Evolutionary conservation across 139 green algal genomes (phyloP).

Genomic region (Mesotaenium endlicherianum): DNA sequence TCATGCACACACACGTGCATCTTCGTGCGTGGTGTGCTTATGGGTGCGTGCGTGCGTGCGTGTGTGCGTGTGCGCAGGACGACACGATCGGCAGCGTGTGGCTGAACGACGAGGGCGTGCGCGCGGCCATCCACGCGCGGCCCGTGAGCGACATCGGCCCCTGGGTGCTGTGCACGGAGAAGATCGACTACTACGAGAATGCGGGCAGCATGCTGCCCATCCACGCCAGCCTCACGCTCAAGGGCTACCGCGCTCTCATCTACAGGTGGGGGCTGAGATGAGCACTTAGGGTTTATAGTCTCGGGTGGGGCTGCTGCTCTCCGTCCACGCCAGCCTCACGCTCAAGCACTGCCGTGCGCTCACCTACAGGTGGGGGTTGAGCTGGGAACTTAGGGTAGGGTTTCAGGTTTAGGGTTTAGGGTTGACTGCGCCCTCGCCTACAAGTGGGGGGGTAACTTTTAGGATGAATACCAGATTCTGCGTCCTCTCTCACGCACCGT

Average conservation of each 20-base stretch:
- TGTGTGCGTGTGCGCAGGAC: slow-evolving; percentile 8
- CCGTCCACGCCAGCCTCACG: slow-evolving; percentile 59
- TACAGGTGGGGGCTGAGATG: no score
- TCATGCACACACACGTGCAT: no score
- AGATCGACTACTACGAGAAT: slow-evolving; percentile 64
- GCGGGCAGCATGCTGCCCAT: slow-evolving; percentile 66
- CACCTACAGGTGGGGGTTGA: slow-evolving; percentile 64
- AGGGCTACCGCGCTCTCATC: slow-evolving; percentile 67
- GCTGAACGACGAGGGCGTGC: slow-evolving; percentile 65
- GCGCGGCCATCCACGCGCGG: slow-evolving; percentile 62
- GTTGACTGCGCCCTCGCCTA: no score
- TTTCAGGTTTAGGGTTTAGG: no score
- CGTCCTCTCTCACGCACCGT: no score
- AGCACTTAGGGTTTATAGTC: no score
- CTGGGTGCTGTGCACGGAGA: slow-evolving; percentile 48
- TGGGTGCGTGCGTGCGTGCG: no score
- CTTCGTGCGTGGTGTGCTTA: no score
- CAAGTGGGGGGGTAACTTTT: no score
- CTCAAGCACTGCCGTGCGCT: slow-evolving; percentile 60
- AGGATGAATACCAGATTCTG: no score
- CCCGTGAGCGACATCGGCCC: slow-evolving; percentile 33
- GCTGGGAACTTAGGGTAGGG: no score
- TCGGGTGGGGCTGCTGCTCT: no score
- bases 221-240: slow-evolving; percentile 57
- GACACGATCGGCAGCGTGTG: slow-evolving; percentile 52